Percentiles rank a stretch among this genome's conserved stretches.
Conservation (phyloP, 2,329 filamentous ascomycete species). For the Fusarium solani-melongenae region DNA sequence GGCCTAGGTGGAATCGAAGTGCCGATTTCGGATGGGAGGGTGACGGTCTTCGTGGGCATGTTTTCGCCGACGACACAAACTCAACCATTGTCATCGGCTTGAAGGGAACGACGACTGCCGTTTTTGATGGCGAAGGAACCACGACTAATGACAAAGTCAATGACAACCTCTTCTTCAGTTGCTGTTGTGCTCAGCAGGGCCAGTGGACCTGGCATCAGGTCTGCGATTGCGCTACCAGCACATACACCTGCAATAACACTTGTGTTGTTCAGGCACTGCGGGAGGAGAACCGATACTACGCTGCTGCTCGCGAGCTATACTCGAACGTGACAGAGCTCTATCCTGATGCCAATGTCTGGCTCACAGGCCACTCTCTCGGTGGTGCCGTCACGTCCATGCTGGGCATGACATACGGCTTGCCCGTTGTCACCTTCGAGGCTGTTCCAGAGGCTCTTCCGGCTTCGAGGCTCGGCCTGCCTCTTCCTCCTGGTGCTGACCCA, state of each 20-base stretch:
- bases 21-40: constrained; percentile 92
- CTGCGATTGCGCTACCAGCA: constrained; percentile 89
- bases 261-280: constrained; percentile 81
- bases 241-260: constrained; percentile 92
- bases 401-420: constrained; percentile 89
- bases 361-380: constrained; percentile 92
- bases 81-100: constrained; percentile 89
- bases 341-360: constrained; percentile 85
- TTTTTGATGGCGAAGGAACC: constrained; percentile 96
- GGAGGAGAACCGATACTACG: constrained; percentile 91
- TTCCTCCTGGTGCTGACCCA: constrained; percentile 82
- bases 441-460: constrained; percentile 92
- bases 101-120: constrained; percentile 89
- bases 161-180: constrained; percentile 98
- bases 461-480: constrained; percentile 83
- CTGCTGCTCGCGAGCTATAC: constrained; percentile 88
- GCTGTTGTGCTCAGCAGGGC: constrained; percentile 94
- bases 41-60: constrained; percentile 90
- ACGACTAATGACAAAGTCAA: constrained; percentile 98
- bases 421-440: constrained; percentile 92
- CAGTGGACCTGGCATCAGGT: constrained; percentile 91
- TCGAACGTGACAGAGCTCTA: constrained; percentile 92
- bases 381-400: constrained; percentile 90
- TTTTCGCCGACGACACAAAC: constrained; percentile 89
- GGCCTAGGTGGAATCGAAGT: constrained; percentile 83